Evolutionary conservation across 2,329 filamentous ascomycete genomes (phyloP).

Genomic region (Neonectria neomacrospora): DNA sequence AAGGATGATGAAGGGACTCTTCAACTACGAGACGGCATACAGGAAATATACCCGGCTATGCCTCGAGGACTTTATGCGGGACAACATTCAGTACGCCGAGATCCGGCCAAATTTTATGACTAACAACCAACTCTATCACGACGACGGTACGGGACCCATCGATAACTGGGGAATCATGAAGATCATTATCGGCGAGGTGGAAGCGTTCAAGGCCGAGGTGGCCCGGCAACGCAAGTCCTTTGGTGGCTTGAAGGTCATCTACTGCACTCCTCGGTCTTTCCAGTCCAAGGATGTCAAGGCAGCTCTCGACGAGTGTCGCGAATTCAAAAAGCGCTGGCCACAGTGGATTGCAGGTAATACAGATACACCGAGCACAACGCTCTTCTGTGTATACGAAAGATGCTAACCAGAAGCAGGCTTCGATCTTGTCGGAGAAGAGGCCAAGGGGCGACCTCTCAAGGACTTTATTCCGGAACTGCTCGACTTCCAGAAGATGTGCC

Average conservation of each 20-base stretch:
- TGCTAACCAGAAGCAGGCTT: constrained; percentile 60
- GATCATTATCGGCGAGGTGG: constrained; percentile 67
- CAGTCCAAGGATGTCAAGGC: constrained; percentile 56
- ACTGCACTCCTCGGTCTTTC: constrained; percentile 75
- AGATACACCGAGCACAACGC: not conserved
- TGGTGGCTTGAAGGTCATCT: constrained; percentile 76
- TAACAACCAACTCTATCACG: constrained; percentile 68
- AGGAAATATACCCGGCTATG: constrained; percentile 68
- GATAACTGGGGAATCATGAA: constrained; percentile 69
- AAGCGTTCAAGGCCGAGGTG: constrained; percentile 55
- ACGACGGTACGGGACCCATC: constrained; percentile 64
- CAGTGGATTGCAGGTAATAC: constrained; percentile 71
- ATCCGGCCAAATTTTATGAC: constrained; percentile 76
- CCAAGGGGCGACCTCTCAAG: constrained; percentile 67
- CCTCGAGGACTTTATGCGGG: constrained; percentile 69
- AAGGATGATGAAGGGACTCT: constrained; percentile 77
- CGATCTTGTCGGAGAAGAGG: constrained; percentile 76
- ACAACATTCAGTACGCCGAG: constrained; percentile 78
- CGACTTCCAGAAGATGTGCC: constrained; percentile 65
- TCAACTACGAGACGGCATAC: constrained; percentile 74
- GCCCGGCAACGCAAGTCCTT: constrained; percentile 55
- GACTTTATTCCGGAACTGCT: constrained; percentile 67
- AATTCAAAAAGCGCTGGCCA: constrained; percentile 66
- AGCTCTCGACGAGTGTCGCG: constrained; percentile 70
- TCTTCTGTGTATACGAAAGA: not conserved